phyloP scores from a whole-genome alignment of 306 rosid genomes.

The Medicago lupulina region DNA sequence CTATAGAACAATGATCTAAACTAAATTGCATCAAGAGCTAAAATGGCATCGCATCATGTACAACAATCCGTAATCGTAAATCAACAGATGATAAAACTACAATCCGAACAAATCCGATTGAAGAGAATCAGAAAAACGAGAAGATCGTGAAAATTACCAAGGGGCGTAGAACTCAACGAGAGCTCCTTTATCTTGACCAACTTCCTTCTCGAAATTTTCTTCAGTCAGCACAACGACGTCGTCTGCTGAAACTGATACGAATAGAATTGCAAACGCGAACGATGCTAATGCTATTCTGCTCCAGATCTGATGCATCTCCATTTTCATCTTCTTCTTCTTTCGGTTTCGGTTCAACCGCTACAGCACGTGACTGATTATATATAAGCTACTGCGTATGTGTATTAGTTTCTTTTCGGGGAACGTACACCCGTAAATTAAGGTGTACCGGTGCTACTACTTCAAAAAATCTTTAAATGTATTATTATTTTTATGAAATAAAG shows the following conservation, averaged over 20 bases:
- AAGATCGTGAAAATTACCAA: constrained; percentile 53
- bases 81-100: constrained; percentile 11
- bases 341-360: constrained; percentile 10
- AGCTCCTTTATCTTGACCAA: constrained; percentile 89
- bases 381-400: too few relatives aligned
- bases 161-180: constrained; percentile 98
- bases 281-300: constrained; percentile 48
- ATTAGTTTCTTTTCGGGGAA: too few relatives aligned
- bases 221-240: constrained; percentile 88
- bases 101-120: neutral
- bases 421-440: too few relatives aligned
- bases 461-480: too few relatives aligned
- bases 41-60: constrained; percentile 25
- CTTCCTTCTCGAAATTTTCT: constrained; percentile 86
- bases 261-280: constrained; percentile 63
- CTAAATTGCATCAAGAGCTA: neutral
- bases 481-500: too few relatives aligned
- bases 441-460: too few relatives aligned
- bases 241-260: constrained; percentile 66
- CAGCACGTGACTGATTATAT: constrained; percentile 33
- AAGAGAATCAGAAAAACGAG: neutral
- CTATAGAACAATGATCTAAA: too few relatives aligned
- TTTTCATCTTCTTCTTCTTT: constrained; percentile 30
- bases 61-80: neutral
- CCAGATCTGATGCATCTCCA: constrained; percentile 63